These are phyloP conservation scores for Quercus berberidifolia DNA, from an alignment of 306 rosid species.

Conservation along the genomic window DNA sequence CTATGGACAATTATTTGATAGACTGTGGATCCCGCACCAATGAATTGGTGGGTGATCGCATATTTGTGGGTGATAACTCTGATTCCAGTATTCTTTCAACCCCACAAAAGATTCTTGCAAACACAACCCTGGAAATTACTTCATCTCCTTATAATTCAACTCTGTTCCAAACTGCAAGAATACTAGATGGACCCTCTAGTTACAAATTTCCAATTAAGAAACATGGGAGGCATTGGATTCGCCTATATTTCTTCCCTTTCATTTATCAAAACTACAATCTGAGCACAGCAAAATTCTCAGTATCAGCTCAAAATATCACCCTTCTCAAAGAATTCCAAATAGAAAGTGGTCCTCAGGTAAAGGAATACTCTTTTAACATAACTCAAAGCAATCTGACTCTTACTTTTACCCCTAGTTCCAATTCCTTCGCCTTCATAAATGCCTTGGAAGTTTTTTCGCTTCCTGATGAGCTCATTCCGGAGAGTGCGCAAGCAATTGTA, in stretches of 20 bases:
- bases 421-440: slow-evolving; percentile 64
- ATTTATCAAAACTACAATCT: slow-evolving; percentile 23
- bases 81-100: slow-evolving; percentile 38
- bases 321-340: slow-evolving; percentile 43
- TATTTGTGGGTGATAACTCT: slow-evolving; percentile 43
- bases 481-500: slow-evolving; percentile 23
- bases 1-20: slow-evolving; percentile 36
- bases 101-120: slow-evolving; percentile 25
- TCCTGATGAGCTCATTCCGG: slow-evolving; percentile 51
- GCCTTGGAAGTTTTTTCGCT: slow-evolving; percentile 56
- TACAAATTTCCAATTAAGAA: slow-evolving; percentile 52
- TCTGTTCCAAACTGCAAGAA: slow-evolving; percentile 49
- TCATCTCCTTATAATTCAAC: slow-evolving; percentile 30
- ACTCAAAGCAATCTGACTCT: slow-evolving; percentile 37
- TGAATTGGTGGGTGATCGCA: slow-evolving; percentile 36
- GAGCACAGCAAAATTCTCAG: slow-evolving; percentile 60
- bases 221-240: slow-evolving; percentile 62
- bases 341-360: slow-evolving; percentile 17
- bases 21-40: slow-evolving; percentile 60
- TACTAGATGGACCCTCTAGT: slow-evolving; percentile 33
- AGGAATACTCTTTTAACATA: slow-evolving; percentile 54
- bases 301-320: slow-evolving; percentile 52
- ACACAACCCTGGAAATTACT: slow-evolving; percentile 12
- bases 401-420: slow-evolving; percentile 45
- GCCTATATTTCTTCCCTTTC: slow-evolving; percentile 62